phyloP scores from a whole-genome alignment of 331 rosid species.

The Cydonia oblonga region DNA sequence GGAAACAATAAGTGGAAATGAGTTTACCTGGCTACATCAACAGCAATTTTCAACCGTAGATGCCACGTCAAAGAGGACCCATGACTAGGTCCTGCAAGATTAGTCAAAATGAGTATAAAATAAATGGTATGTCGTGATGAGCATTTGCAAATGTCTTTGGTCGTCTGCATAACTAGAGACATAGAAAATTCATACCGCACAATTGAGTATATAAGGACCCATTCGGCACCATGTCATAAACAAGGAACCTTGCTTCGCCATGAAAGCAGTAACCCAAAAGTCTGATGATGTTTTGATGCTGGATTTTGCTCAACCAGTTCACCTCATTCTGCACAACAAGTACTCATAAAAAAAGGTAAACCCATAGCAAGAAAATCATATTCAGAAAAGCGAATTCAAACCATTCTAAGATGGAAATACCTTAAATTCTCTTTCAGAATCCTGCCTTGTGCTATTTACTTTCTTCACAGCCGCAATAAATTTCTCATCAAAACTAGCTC shows the following conservation, averaged over 20 bases:
- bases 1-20: background rate
- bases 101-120: background rate
- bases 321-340: constrained; percentile 71
- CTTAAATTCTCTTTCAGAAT: constrained; percentile 64
- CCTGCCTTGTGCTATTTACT: constrained; percentile 30
- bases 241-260: constrained; percentile 65
- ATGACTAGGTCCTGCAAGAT: constrained; percentile 44
- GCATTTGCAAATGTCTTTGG: background rate
- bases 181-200: constrained; percentile 39
- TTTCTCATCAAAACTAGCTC: constrained; percentile 61
- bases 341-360: constrained; percentile 8
- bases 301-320: constrained; percentile 67
- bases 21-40: constrained; percentile 70
- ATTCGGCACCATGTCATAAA: constrained; percentile 70
- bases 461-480: constrained; percentile 60
- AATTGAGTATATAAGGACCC: constrained; percentile 70
- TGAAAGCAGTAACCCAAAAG: constrained; percentile 74
- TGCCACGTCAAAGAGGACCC: constrained; percentile 71
- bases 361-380: constrained; percentile 3
- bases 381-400: background rate
- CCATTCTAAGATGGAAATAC: constrained; percentile 25
- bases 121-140: background rate
- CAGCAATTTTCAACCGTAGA: constrained; percentile 68
- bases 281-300: constrained; percentile 70
- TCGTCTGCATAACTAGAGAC: background rate